Base-by-base conservation (phyloP, 805 yeast species). In the Debaryomyces tyrocola region DNA sequence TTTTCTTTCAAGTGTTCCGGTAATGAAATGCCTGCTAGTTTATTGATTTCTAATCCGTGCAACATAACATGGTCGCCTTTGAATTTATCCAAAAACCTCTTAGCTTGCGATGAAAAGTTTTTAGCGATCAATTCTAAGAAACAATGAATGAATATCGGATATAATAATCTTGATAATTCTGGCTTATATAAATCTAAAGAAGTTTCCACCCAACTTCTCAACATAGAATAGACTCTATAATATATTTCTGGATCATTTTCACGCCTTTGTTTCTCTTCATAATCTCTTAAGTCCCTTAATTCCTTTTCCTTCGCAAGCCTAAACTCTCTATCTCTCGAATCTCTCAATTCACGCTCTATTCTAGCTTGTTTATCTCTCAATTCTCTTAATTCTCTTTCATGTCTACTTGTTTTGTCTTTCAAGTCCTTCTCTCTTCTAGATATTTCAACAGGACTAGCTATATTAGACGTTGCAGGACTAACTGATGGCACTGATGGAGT, bases 91-190 rank as follows among this genome's bases (percentile, higher is more conserved):
- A 86, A 90, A 60, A 92, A 92, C 18, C 70, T 65, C 56, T 88
- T 82, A 6, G 96, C 95, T 44, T 80, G 77, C 15, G 71, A 63
- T 6, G 79, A 67, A 54, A 75, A 77, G 48, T 82, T 79, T 57
- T 87, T 85, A 37, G 80, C 71, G 17, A 92, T 82, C 47, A 94
- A 75, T 56, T 90, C 92, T 50, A 94, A 73, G 62, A 82, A 94
- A 57, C 90, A 81, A 64, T 92, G 96, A 43, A 92, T 85, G 66
- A 91, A 94, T n/a, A 94, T 75, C 5, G 99, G 99, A 63, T 87
- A 94, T 55, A 92, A 69, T 37, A 92, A 78, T 53, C 94, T 80
- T 46, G 85, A 79, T 49, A 94, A 75, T 65, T 94, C 97, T 14
- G 95, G 90, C 66, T 82, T 86, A 67, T 94, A 94, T 67, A 94